Evolutionary conservation across 257 asterid genomes (phyloP), one percentile per base, ranked within the genome.

Genomic region (Ocimum tenuiflorum): DNA sequence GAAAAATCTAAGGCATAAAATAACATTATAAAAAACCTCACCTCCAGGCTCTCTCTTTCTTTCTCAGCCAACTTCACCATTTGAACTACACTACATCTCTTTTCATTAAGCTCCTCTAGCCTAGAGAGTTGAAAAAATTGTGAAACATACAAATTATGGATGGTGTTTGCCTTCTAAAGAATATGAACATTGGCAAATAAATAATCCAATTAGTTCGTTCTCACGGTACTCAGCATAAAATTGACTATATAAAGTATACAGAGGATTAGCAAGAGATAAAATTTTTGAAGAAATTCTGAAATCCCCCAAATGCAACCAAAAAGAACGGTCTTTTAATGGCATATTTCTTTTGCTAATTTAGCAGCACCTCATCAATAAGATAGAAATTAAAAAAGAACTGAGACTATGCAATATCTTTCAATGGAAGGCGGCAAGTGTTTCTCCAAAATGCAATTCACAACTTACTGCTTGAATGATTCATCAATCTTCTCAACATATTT

Each of bases 11-110:
- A 56, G 10, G 11, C 48, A 31, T 42, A 19, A 56, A 65, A 39
- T 14, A 60, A 10, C 10, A 42, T 6, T 46, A 35, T 55, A 57
- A 4, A 27, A 56, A 51, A 43, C 45, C 72, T 61, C 70, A 91
- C 99, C 97, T 94, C 99, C 72, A 94, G 73, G 83, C 84, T 83
- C 65, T 94, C 92, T 77, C 94, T 85, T 80, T 94, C 99, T 85
- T 94, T 94, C 75, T 94, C 97, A 36, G 97, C 96, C 69, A 90
- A 76, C 88, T 94, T 90, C 39, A 94, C 95, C 95, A 94, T 85
- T 79, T 94, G 97, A 76, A 94, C 97, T 59, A 90, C 97, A 52
- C 96, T 89, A 63, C 96, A 75, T 65, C 97, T 82, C 74, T 73
- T 90, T 60, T 88, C 96, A 77, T 90, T 90, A 46, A 94, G 94